Conservation (phyloP, 2,329 filamentous ascomycete species). For the Epichloe glyceriae region DNA sequence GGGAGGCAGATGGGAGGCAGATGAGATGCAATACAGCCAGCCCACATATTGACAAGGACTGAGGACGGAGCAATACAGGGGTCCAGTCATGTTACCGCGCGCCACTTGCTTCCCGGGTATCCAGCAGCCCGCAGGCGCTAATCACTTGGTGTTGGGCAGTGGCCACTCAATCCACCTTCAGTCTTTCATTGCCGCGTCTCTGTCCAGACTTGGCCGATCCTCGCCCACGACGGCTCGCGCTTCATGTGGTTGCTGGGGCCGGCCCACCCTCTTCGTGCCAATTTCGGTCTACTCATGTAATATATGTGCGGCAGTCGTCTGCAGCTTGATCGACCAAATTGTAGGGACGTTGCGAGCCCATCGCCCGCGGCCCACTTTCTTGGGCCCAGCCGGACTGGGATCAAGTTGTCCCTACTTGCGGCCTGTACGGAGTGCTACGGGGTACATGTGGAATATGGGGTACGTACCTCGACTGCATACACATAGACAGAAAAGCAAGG, state of each 20-base stretch:
- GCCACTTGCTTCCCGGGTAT: constrained; percentile 4
- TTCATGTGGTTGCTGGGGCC: neutral
- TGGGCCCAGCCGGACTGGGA: neutral
- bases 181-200: neutral
- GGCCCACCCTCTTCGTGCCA: neutral
- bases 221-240: neutral
- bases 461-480: neutral
- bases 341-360: constrained; percentile 2
- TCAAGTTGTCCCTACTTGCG: neutral
- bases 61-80: neutral
- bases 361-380: neutral
- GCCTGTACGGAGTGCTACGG: neutral
- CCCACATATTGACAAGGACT: neutral
- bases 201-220: neutral
- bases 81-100: constrained; percentile 1
- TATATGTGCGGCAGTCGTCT: neutral
- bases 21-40: neutral
- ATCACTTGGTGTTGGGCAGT: constrained; percentile 1
- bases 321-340: neutral
- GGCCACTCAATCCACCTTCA: neutral
- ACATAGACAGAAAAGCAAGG: neutral
- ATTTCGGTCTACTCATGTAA: neutral
- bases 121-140: constrained; percentile 4
- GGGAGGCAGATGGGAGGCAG: neutral
- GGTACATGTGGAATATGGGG: neutral